Evolutionary conservation across 768 basidiomycete species (phyloP).

Genomic region (Termitomyces sp.): DNA sequence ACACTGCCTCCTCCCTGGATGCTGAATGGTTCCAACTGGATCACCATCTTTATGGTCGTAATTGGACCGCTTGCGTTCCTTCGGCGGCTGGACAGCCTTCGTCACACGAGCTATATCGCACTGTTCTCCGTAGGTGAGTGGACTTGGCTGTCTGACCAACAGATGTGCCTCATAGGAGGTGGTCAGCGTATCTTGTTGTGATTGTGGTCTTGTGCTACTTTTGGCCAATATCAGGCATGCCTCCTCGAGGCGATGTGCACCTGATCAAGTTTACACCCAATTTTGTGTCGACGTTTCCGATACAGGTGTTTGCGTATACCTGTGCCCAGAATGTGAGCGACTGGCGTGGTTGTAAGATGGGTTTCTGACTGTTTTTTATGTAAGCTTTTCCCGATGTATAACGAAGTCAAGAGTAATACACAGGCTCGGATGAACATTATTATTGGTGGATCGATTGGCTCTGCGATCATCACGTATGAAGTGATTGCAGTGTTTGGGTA

Average conservation of each 20-base stretch:
- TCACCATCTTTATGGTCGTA: constrained; percentile 68
- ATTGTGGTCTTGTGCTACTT: constrained; percentile 83
- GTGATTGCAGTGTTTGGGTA: constrained; percentile 87
- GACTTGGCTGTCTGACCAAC: background rate
- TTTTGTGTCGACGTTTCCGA: constrained; percentile 84
- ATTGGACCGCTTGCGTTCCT: constrained; percentile 82
- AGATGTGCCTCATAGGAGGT: background rate
- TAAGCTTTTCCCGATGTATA: constrained; percentile 93
- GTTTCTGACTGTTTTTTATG: background rate
- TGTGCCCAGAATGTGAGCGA: constrained; percentile 84
- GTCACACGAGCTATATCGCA: constrained; percentile 89
- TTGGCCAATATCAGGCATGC: constrained; percentile 62
- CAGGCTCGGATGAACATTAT: constrained; percentile 85
- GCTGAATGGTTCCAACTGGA: constrained; percentile 77
- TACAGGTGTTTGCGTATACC: constrained; percentile 90
- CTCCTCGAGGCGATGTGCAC: constrained; percentile 60
- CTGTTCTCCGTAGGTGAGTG: constrained; percentile 82
- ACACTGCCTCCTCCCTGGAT: constrained; percentile 73
- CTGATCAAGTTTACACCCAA: constrained; percentile 70
- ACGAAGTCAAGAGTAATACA: constrained; percentile 79
- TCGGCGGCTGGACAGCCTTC: constrained; percentile 75
- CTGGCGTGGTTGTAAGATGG: background rate
- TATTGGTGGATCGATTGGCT: constrained; percentile 82
- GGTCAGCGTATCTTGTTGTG: constrained; percentile 67
- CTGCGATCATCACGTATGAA: constrained; percentile 81